Evolutionary conservation across 2,329 filamentous ascomycete genomes (phyloP).

Genomic region (Ascochyta pisi): DNA sequence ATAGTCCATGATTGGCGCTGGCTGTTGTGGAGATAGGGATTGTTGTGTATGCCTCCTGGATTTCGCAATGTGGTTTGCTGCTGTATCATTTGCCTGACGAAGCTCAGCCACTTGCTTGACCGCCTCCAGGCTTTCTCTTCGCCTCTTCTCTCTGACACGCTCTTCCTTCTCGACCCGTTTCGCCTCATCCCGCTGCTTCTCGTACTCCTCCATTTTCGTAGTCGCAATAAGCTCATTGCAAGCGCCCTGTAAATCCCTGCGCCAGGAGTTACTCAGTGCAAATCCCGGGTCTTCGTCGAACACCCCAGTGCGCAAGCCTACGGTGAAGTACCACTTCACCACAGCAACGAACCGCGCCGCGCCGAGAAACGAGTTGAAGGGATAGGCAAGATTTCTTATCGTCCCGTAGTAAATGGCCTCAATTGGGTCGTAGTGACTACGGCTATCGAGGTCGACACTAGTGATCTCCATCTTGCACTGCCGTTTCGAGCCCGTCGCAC

Average conservation of each 20-base stretch:
- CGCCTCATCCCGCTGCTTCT: not conserved
- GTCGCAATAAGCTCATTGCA: not conserved
- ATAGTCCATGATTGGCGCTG: too few relatives aligned
- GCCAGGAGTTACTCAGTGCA: not conserved
- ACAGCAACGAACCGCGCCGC: not conserved
- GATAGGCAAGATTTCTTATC: not conserved
- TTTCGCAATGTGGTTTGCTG: not conserved
- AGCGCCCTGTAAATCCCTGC: not conserved
- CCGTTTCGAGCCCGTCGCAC: not conserved
- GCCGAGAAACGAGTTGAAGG: not conserved
- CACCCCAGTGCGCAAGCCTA: not conserved
- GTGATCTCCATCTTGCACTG: not conserved
- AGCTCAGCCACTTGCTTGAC: not conserved
- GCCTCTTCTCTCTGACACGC: not conserved
- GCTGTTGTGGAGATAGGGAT: too few relatives aligned
- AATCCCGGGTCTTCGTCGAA: not conserved
- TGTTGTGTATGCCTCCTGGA: too few relatives aligned
- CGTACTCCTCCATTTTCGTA: not conserved
- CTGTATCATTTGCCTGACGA: not conserved
- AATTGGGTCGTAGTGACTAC: not conserved
- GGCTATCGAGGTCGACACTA: not conserved
- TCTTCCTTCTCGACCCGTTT: not conserved
- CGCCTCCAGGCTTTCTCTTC: not conserved
- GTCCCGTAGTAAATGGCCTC: not conserved
- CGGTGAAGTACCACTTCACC: not conserved